Evolutionary conservation across 176 grass and related monocot species (phyloP).

Genomic region (Lolium rigidum): DNA sequence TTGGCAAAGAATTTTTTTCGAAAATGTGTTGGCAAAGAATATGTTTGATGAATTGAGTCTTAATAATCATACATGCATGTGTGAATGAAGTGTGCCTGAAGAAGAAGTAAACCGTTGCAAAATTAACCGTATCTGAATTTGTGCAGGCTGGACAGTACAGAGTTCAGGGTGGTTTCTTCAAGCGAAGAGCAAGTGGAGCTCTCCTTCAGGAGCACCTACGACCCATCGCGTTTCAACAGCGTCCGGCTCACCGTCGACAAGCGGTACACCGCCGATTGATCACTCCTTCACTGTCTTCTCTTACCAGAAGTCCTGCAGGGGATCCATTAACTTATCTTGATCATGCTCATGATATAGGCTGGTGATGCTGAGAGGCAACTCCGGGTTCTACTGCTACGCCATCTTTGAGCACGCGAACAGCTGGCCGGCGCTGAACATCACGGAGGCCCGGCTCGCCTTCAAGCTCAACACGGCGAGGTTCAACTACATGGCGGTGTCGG

Average conservation of each 20-base stretch:
- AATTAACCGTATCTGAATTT: conserved; percentile 28
- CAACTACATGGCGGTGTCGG: conserved; percentile 72
- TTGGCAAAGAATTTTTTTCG: too few species aligned
- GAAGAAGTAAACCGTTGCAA: neutral
- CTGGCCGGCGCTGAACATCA: conserved; percentile 55
- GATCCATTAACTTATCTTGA: neutral
- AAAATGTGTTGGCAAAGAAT: neutral
- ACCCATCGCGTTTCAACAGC: conserved; percentile 39
- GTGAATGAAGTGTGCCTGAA: neutral
- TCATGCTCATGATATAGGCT: conserved; percentile 45
- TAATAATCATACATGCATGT: neutral
- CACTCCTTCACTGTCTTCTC: neutral
- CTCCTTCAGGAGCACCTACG: conserved; percentile 72
- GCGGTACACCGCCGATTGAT: conserved; percentile 40
- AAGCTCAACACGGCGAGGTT: conserved; percentile 69
- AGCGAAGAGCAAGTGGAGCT: conserved; percentile 66
- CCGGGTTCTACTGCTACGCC: conserved; percentile 76
- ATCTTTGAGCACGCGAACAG: conserved; percentile 57
- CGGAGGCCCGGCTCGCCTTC: conserved; percentile 61
- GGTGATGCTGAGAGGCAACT: conserved; percentile 63
- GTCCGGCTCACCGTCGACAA: conserved; percentile 58
- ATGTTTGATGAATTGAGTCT: neutral
- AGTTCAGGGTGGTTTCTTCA: conserved; percentile 54
- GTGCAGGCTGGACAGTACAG: conserved; percentile 57
- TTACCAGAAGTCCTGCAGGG: neutral